These are phyloP conservation scores for Bipolaris cookei DNA, from an alignment of 2,329 filamentous ascomycete genomes.

Conservation along the genomic window DNA sequence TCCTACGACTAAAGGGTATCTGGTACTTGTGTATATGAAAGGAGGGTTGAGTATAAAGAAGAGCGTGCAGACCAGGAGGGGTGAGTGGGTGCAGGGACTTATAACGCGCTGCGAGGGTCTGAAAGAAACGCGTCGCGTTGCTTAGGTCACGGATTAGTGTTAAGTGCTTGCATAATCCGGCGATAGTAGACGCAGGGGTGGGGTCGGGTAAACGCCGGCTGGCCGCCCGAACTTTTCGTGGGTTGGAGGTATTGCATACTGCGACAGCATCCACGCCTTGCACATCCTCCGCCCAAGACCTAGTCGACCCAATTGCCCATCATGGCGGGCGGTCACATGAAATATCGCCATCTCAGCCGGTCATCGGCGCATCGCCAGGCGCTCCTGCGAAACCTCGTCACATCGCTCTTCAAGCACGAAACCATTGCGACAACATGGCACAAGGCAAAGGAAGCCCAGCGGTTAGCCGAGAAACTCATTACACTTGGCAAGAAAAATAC, in stretches of 20 bases:
- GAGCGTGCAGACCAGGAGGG: constrained; percentile 31
- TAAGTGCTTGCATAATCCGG: constrained; percentile 31
- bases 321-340: constrained; percentile 87
- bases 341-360: constrained; percentile 88
- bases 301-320: constrained; percentile 19
- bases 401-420: constrained; percentile 91
- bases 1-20: constrained; percentile 25
- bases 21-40: constrained; percentile 38
- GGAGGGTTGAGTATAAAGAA: constrained; percentile 27
- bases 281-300: constrained; percentile 11
- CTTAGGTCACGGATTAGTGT: constrained; percentile 24
- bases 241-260: constrained; percentile 9
- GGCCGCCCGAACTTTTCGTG: constrained; percentile 36
- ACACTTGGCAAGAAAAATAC: constrained; percentile 94
- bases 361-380: constrained; percentile 87
- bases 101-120: constrained; percentile 32
- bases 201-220: constrained; percentile 28
- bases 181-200: constrained; percentile 10
- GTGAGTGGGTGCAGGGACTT: constrained; percentile 27
- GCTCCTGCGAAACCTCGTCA: constrained; percentile 93
- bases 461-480: constrained; percentile 90
- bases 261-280: constrained; percentile 12
- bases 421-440: constrained; percentile 93
- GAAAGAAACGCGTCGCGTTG: constrained; percentile 26
- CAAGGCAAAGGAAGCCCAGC: constrained; percentile 97